These are phyloP conservation scores for Daldinia sp. DNA, from an alignment of 2,329 filamentous ascomycete genomes.

Conservation along the genomic window DNA sequence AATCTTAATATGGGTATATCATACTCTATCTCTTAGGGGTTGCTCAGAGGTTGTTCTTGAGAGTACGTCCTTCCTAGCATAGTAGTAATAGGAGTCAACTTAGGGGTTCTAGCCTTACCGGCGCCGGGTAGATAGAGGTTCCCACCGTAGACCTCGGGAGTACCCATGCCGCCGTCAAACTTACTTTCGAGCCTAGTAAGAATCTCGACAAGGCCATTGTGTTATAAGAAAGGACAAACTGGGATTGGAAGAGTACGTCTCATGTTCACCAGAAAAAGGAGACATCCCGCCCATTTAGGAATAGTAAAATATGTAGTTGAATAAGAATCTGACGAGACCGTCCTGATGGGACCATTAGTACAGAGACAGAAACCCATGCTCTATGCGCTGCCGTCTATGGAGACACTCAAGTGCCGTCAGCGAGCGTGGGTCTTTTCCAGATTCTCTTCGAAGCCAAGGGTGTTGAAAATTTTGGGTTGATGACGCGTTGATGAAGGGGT, in stretches of 20 bases:
- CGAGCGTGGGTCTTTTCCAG: slow-evolving; percentile 28
- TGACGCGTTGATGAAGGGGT: neutral
- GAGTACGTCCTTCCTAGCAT: neutral
- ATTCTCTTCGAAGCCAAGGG: slow-evolving; percentile 15
- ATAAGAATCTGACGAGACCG: slow-evolving; percentile 30
- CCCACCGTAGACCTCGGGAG: slow-evolving; percentile 21
- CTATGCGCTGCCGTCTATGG: slow-evolving; percentile 19
- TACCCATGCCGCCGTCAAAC: slow-evolving; percentile 22
- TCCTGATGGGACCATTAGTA: slow-evolving; percentile 4
- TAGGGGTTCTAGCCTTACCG: neutral
- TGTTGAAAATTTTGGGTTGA: neutral
- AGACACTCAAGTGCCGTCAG: slow-evolving; percentile 22
- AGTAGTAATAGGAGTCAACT: neutral
- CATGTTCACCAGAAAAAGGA: slow-evolving; percentile 1
- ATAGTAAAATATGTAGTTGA: slow-evolving; percentile 9
- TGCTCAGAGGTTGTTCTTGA: neutral
- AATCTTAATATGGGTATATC: slow-evolving; percentile 6
- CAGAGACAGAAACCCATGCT: neutral
- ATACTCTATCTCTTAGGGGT: neutral
- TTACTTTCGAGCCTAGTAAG: slow-evolving; percentile 15
- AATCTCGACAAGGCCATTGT: slow-evolving; percentile 19
- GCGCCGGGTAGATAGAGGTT: slow-evolving; percentile 21
- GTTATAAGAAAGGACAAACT: slow-evolving; percentile 2
- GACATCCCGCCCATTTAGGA: slow-evolving; percentile 25
- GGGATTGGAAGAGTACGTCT: slow-evolving; percentile 7